A percentile compares a stretch with the other conserved stretches of the same genome.
phyloP scores from a whole-genome alignment of 2,329 filamentous ascomycete genomes.

The Neoscytalidium dimidiatum region DNA sequence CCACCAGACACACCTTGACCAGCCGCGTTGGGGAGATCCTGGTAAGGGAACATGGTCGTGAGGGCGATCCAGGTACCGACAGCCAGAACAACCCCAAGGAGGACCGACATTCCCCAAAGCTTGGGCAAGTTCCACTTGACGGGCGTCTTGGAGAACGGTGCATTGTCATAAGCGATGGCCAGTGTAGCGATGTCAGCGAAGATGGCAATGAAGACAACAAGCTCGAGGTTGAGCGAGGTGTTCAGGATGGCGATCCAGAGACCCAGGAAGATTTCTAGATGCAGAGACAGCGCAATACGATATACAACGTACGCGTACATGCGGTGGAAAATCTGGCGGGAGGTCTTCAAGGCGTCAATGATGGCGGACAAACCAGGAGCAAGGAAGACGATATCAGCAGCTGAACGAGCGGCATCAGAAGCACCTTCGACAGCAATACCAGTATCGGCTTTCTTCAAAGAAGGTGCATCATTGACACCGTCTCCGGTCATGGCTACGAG shows the following conservation, averaged over 20 bases:
- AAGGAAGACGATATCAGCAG: slow-evolving; percentile 92
- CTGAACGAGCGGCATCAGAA: slow-evolving; percentile 86
- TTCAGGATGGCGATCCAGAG: slow-evolving; percentile 91
- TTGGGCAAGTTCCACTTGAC: slow-evolving; percentile 96
- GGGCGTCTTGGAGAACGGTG: slow-evolving; percentile 79
- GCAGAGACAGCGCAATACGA: slow-evolving; percentile 88
- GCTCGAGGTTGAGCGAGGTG: slow-evolving; percentile 77
- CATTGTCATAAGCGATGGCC: slow-evolving; percentile 91
- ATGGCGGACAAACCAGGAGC: slow-evolving; percentile 88
- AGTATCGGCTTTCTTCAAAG: slow-evolving; percentile 92
- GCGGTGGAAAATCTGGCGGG: slow-evolving; percentile 92
- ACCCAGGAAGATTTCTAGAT: slow-evolving; percentile 88
- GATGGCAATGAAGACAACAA: slow-evolving; percentile 92
- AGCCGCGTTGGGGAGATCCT: slow-evolving; percentile 29
- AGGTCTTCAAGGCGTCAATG: slow-evolving; percentile 90
- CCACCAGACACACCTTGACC: slow-evolving; percentile 67
- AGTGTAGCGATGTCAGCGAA: slow-evolving; percentile 92
- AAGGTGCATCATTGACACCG: slow-evolving; percentile 91
- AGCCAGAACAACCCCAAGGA: slow-evolving; percentile 79
- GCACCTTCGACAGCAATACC: slow-evolving; percentile 94
- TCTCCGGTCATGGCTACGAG: slow-evolving; percentile 96
- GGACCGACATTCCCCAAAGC: slow-evolving; percentile 88
- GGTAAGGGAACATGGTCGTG: slow-evolving; percentile 72
- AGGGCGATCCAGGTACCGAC: slow-evolving; percentile 86
- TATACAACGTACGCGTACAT: slow-evolving; percentile 97